Evolutionary conservation across 345 rosid species (phyloP).

Genomic region (Lagerstroemia speciosa): DNA sequence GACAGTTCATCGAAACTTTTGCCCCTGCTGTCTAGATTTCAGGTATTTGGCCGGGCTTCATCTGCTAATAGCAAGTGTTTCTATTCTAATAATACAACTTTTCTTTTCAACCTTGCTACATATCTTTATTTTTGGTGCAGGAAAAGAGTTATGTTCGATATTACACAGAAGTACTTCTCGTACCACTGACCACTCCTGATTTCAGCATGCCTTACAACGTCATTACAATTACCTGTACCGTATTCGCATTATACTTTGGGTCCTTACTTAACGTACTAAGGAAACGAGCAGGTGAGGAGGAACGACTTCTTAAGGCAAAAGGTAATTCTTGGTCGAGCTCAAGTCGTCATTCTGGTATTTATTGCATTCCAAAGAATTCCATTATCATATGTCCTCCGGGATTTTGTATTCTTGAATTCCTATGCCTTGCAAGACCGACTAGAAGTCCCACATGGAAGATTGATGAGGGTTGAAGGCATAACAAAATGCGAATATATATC

Average conservation of each 20-base stretch:
- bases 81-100: background rate
- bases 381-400: background rate
- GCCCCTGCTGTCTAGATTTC: slow-evolving; percentile 48
- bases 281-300: slow-evolving; percentile 69
- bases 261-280: slow-evolving; percentile 79
- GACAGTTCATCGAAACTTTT: slow-evolving; percentile 25
- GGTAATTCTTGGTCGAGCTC: slow-evolving; percentile 31
- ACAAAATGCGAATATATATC: background rate
- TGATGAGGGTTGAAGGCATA: background rate
- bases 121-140: slow-evolving; percentile 35
- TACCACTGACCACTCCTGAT: slow-evolving; percentile 92
- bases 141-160: slow-evolving; percentile 48
- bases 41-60: slow-evolving; percentile 29
- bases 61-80: background rate
- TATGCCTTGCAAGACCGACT: background rate
- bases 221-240: slow-evolving; percentile 87
- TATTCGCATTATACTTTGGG: slow-evolving; percentile 82
- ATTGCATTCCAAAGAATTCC: no score
- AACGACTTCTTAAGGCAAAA: slow-evolving; percentile 55
- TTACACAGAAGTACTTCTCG: slow-evolving; percentile 87
- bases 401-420: background rate
- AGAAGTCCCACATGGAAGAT: background rate
- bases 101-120: background rate
- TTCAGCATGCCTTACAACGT: slow-evolving; percentile 99
- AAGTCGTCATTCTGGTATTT: background rate